Conservation (phyloP, 331 rosid species). For the Malus hybrid region DNA sequence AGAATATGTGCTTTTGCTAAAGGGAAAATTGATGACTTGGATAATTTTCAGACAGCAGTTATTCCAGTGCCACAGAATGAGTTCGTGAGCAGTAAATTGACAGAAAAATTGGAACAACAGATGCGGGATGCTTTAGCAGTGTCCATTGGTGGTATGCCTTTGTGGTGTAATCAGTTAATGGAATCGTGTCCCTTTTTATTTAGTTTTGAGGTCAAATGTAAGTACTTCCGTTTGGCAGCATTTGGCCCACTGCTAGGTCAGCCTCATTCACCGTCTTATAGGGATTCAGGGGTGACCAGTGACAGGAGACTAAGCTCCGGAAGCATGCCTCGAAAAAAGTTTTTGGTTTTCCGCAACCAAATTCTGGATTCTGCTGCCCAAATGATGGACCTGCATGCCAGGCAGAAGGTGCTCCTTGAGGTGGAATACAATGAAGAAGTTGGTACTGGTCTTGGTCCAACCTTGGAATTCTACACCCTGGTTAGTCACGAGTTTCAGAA, state of each 20-base stretch:
- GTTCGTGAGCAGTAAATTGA: conserved; percentile 77
- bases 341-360: conserved; percentile 58
- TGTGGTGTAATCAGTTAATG: conserved; percentile 77
- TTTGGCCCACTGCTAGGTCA: conserved; percentile 51
- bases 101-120: conserved; percentile 94
- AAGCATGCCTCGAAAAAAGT: conserved; percentile 64
- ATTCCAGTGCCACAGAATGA: conserved; percentile 64
- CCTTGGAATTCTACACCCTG: conserved; percentile 91
- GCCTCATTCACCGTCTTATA: conserved; percentile 33
- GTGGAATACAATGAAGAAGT: conserved; percentile 94
- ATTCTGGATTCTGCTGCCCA: conserved; percentile 79
- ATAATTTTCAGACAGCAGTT: conserved; percentile 42
- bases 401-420: conserved; percentile 70
- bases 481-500: conserved; percentile 87
- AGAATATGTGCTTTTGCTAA: conserved; percentile 78
- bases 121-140: conserved; percentile 76
- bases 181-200: conserved; percentile 74
- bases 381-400: conserved; percentile 83
- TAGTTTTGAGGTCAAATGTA: conserved; percentile 88
- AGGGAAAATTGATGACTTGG: conserved; percentile 65
- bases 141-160: conserved; percentile 78
- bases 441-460: conserved; percentile 99
- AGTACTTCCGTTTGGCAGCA: conserved; percentile 77
- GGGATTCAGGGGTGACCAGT: conserved; percentile 33
- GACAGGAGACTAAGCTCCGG: conserved; percentile 48